A percentile compares a stretch with the other conserved stretches of the same genome.
These are phyloP conservation scores for Metarhizium robertsii DNA, from an alignment of 2,329 filamentous ascomycete species.

Conservation along the genomic window DNA sequence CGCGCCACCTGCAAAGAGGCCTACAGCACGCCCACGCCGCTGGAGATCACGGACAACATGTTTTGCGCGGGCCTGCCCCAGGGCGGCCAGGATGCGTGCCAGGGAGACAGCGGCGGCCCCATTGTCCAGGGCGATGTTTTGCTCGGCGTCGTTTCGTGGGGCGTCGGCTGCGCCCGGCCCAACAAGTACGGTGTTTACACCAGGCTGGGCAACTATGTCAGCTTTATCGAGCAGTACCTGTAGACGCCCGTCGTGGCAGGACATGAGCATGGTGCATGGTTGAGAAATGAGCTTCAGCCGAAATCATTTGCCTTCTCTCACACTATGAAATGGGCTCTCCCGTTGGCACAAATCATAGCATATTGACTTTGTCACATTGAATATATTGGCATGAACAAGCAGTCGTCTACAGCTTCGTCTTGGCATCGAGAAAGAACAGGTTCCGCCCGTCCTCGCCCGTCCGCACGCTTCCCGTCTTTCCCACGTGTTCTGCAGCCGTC, in stretches of 20 bases:
- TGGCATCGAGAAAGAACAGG: conserved; percentile 10
- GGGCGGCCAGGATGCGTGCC: neutral
- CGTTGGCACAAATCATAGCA: too few species aligned
- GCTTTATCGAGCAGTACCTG: neutral
- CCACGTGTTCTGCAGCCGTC: conserved; percentile 10
- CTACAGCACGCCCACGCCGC: neutral
- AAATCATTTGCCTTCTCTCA: too few species aligned
- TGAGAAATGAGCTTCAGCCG: too few species aligned
- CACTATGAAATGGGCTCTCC: too few species aligned
- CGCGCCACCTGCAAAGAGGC: neutral
- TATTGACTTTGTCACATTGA: too few species aligned
- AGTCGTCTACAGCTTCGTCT: conserved; percentile 6
- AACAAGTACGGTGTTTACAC: neutral
- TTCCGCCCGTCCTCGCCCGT: conserved; percentile 8
- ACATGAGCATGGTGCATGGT: too few species aligned
- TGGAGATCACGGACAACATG: neutral
- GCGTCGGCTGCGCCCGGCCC: neutral
- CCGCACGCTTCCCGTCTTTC: conserved; percentile 8
- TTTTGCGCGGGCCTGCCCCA: neutral
- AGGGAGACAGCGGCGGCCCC: neutral
- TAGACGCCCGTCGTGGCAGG: neutral
- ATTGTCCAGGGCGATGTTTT: neutral
- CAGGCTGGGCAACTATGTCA: neutral
- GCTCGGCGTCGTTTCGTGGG: neutral
- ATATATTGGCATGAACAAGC: neutral